phyloP scores from a whole-genome alignment of 805 yeast species.

The Metschnikowia henanensis region DNA sequence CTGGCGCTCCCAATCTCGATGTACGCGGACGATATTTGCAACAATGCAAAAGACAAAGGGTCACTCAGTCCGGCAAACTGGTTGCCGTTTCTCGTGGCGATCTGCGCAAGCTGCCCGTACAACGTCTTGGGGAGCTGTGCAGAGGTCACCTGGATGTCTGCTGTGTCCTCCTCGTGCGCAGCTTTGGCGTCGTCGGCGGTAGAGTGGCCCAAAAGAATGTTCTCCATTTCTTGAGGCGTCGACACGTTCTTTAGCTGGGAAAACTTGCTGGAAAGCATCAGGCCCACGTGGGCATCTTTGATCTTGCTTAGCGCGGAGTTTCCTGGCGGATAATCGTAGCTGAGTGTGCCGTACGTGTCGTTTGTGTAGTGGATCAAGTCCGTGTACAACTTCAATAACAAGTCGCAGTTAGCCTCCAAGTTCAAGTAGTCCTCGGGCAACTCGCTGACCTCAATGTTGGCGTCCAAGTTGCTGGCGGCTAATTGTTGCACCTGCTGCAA shows the following conservation, averaged over 20 bases:
- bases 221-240: conserved; percentile 66
- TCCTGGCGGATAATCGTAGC: conserved; percentile 81
- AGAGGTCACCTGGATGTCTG: conserved; percentile 32
- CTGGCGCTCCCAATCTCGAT: conserved; percentile 66
- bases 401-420: conserved; percentile 67
- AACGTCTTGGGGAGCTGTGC: conserved; percentile 64
- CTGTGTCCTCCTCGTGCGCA: conserved; percentile 18
- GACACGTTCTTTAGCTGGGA: conserved; percentile 62
- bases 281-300: conserved; percentile 65
- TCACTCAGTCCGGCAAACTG: conserved; percentile 44
- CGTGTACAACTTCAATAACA: conserved; percentile 58
- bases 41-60: conserved; percentile 54
- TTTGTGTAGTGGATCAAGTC: conserved; percentile 42
- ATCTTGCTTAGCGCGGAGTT: conserved; percentile 49
- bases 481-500: conserved; percentile 52
- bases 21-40: conserved; percentile 55
- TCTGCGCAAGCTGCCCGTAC: conserved; percentile 64
- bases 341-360: conserved; percentile 67
- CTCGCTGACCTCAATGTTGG: conserved; percentile 63
- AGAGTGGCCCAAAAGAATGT: conserved; percentile 43
- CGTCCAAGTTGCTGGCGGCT: conserved; percentile 27
- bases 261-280: conserved; percentile 54
- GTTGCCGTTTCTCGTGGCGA: conserved; percentile 50
- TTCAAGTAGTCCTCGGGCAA: conserved; percentile 71
- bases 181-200: conserved; percentile 8